Evolutionary conservation across 2,329 filamentous ascomycete genomes (phyloP).

Genomic region (Aspergillus ochraceus): DNA sequence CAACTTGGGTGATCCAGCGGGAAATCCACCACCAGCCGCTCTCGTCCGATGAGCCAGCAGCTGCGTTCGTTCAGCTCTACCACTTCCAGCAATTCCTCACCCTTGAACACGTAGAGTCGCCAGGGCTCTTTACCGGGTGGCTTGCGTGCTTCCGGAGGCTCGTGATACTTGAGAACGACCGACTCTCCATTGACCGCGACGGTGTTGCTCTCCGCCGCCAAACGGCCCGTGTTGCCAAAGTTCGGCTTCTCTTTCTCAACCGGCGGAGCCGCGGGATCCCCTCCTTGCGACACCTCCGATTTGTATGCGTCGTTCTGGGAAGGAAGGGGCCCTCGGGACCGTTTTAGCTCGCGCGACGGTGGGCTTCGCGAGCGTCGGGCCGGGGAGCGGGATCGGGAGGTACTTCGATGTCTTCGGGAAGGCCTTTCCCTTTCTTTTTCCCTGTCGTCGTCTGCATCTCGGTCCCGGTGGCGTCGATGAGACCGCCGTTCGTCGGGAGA

Average conservation of each 20-base stretch:
- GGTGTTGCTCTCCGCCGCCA: constrained; percentile 86
- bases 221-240: constrained; percentile 73
- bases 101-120: constrained; percentile 94
- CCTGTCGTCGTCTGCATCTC: constrained; percentile 18
- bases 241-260: constrained; percentile 76
- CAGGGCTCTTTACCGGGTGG: constrained; percentile 75
- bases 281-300: constrained; percentile 23
- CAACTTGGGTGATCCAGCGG: constrained; percentile 85
- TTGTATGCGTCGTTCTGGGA: constrained; percentile 49
- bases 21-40: constrained; percentile 77
- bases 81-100: constrained; percentile 74
- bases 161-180: constrained; percentile 91
- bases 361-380: constrained; percentile 26
- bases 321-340: constrained; percentile 43
- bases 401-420: constrained; percentile 24
- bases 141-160: constrained; percentile 89
- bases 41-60: constrained; percentile 88
- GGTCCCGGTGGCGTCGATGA: constrained; percentile 27
- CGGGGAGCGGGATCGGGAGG: constrained; percentile 31
- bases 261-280: constrained; percentile 28
- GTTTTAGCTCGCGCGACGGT: constrained; percentile 29
- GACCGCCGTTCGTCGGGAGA: constrained; percentile 26
- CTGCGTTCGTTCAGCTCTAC: constrained; percentile 73
- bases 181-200: constrained; percentile 62
- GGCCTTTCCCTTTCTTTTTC: constrained; percentile 19